Base-by-base conservation (phyloP, 2,329 filamentous ascomycete species). In the Huntiella savannae region DNA sequence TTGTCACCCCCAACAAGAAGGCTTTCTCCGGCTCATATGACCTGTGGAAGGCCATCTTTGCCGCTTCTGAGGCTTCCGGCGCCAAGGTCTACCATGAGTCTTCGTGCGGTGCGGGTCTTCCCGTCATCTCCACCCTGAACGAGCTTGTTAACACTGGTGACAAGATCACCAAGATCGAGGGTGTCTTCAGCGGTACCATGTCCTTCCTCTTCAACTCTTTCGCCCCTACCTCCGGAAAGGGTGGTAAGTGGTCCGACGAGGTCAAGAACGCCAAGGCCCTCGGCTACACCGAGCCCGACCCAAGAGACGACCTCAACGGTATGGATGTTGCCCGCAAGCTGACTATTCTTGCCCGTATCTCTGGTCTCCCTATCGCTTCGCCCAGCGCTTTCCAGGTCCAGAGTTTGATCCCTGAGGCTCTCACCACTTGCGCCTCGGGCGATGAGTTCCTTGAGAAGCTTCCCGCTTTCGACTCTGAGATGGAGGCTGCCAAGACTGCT, bases 1-100 rank as follows among this genome's bases (percentile, higher is more conserved):
- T 98, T 55, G 84, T 96, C 22, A 98, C 91, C 1, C 87, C 91
- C 38, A 98, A 96, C 71, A 98, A 98, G 70, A 98, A 98, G 65
- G 88, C 82, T 11, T 98, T 98, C 64, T 92, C 85, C 0, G 78
- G 82, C 49, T 77, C 75, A 40, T 77, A 83, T 56, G 69, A 76
- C 54, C 68, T 94, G 47, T 98, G 88, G 87, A 73, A 83, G 57
- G 75, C 82, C 52, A 95, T 98, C 58, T 92, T 93, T 62, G 64
- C 68, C 3, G 72, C 83, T 1, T 79, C 86, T 1, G 69, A 72
- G 41, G 68, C 71, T 28, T 74, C 73, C 1, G 81, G 80, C 38
- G 83, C 87, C 38, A 82, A 85, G 58, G 71, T 96, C 50, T 96
- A 91, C 70, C 91, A 98, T 61, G 91, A 98, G 65, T 87, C 84